These are phyloP conservation scores for Wickerhamiella sergipiensis DNA, from an alignment of 805 yeast species.

Conservation along the genomic window DNA sequence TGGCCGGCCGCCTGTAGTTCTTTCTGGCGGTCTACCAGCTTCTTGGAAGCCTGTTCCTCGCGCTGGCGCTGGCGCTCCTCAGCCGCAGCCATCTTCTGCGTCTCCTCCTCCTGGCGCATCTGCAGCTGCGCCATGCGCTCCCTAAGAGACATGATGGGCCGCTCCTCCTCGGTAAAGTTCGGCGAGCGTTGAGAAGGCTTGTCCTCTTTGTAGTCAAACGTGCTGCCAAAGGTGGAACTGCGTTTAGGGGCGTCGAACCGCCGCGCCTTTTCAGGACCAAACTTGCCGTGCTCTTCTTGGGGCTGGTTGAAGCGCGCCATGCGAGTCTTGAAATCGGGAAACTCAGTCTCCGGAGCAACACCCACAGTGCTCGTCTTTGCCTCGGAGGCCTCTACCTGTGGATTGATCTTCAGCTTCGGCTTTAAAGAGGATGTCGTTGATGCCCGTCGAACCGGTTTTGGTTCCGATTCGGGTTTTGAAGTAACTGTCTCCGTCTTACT, in stretches of 20 bases:
- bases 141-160: constrained; percentile 67
- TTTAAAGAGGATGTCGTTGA: neutral
- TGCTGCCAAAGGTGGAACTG: constrained; percentile 8
- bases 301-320: constrained; percentile 37
- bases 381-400: too few relatives aligned
- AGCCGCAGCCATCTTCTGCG: constrained; percentile 49
- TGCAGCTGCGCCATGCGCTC: constrained; percentile 80
- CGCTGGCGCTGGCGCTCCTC: constrained; percentile 32
- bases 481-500: too few relatives aligned
- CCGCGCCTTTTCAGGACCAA: constrained; percentile 1
- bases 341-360: constrained; percentile 3
- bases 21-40: constrained; percentile 3
- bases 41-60: constrained; percentile 11
- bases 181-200: neutral
- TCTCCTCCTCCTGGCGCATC: constrained; percentile 67
- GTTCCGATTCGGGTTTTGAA: neutral
- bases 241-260: constrained; percentile 5
- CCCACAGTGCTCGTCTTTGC: too few relatives aligned
- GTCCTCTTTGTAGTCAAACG: constrained; percentile 3
- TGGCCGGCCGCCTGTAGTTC: neutral
- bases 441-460: neutral
- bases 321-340: constrained; percentile 30
- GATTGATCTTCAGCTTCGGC: neutral
- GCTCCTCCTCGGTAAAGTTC: constrained; percentile 31
- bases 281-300: constrained; percentile 18